Evolutionary conservation across 192 early-diverging fungal genomes (phyloP), one percentile per base, ranked within the genome.

Genomic region (Coemansia sp.): DNA sequence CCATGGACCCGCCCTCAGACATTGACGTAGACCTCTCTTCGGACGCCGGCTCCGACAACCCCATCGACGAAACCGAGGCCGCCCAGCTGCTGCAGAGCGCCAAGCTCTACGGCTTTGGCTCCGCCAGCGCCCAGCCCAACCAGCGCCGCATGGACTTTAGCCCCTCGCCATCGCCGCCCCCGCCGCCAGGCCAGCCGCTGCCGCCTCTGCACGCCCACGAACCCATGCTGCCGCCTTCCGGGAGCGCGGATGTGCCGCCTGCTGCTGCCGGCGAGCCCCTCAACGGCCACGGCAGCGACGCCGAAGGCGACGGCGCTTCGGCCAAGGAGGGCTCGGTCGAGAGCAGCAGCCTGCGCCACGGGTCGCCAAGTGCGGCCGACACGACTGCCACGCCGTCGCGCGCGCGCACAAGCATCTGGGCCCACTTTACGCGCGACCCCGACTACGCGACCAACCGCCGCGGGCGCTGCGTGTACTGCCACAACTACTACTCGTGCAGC

Each of bases 401-500:
- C 41, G 60, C 72, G 17, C 73, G 73, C 55, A 77, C 73, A 0
- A 68, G 73, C 54, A 77, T 77, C 62, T 77, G 73, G 73, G 56
- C 56, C 14, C 73, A 77, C 55, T 77, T 77, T 37, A 77, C 73
- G 29, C 65, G 66, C 48, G 72, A 76, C 42, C 56, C 62, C 13
- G 72, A 76, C 66, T 76, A 76, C 33, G 65, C 72, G 9, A 76
- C 72, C 39, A 76, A 76, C 72, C 61, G 72, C 18, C 72, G 72
- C 49, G 72, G 72, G 40, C 72, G 72, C 33, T 76, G 72, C 55
- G 66, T 76, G 50, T 76, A 76, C 72, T 76, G 72, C 66, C 72
- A 69, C 59, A 76, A 76, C 62, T 76, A 76, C 62, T 76, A 76
- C 66, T 76, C 72, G 51, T 76, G 72, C 35, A 69, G 65, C 62